Evolutionary conservation across 345 rosid genomes (phyloP).

Genomic region (Carallia brachiata): DNA sequence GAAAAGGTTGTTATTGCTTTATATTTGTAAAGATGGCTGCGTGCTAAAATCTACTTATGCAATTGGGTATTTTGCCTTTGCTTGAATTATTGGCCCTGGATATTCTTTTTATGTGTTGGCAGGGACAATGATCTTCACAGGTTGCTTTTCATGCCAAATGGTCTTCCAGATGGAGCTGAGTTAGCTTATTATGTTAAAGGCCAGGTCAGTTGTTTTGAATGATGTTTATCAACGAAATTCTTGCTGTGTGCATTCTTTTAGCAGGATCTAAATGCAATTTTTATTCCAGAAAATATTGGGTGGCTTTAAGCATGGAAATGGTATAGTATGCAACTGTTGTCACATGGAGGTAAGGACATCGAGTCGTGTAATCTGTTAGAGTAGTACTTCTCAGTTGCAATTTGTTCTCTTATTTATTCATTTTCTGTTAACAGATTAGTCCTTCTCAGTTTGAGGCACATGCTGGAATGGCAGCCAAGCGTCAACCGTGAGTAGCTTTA

Average conservation of each 20-base stretch:
- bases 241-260: conserved; percentile 8
- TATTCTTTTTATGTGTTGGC: conserved; percentile 16
- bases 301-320: conserved; percentile 87
- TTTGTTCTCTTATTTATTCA: neutral
- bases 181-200: conserved; percentile 83
- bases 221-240: neutral
- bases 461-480: conserved; percentile 99
- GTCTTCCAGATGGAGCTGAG: conserved; percentile 91
- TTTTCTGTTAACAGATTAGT: conserved; percentile 60
- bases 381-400: neutral
- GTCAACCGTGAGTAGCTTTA: conserved; percentile 85
- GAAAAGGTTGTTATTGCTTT: conserved; percentile 47
- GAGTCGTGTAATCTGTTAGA: neutral
- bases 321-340: conserved; percentile 86
- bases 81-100: conserved; percentile 6
- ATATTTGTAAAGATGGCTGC: neutral
- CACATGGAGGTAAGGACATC: conserved; percentile 56
- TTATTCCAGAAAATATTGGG: conserved; percentile 54
- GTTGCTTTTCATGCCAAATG: conserved; percentile 87
- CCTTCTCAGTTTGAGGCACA: conserved; percentile 99
- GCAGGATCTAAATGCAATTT: conserved; percentile 3
- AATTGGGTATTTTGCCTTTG: neutral
- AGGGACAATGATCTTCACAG: conserved; percentile 98
- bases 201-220: conserved; percentile 48
- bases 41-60: neutral